Conservation (phyloP, 805 yeast genomes). For the Peterozyma toletana region DNA sequence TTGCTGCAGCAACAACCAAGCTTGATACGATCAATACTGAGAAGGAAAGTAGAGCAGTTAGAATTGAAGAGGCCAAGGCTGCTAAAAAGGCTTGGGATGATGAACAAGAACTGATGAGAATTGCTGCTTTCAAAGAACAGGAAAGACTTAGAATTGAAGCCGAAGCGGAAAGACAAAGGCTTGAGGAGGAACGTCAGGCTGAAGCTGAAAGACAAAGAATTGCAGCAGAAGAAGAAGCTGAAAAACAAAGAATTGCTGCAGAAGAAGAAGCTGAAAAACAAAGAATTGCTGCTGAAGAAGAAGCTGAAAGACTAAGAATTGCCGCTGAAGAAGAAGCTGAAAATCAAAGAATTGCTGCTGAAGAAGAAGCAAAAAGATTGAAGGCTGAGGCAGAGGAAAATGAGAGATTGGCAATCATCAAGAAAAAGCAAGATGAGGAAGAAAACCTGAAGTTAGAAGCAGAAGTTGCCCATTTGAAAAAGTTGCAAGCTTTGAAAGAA, state of each 20-base stretch:
- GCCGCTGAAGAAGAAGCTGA: constrained; percentile 11
- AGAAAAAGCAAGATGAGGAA: constrained; percentile 20
- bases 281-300: constrained; percentile 16
- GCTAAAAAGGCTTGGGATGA: constrained; percentile 34
- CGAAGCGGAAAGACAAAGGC: constrained; percentile 28
- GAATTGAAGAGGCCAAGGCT: constrained; percentile 34
- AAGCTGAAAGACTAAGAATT: constrained; percentile 12
- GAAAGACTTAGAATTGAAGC: constrained; percentile 32
- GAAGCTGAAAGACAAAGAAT: constrained; percentile 25
- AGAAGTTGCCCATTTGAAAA: constrained; percentile 32
- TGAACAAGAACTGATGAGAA: constrained; percentile 36
- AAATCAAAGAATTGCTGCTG: constrained; percentile 11
- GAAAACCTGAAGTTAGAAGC: constrained; percentile 29
- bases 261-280: constrained; percentile 14
- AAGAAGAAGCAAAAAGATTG: constrained; percentile 12
- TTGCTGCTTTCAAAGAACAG: constrained; percentile 37
- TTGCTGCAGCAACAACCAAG: constrained; percentile 38
- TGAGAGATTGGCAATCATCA: too few relatives aligned
- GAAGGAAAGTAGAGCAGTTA: constrained; percentile 25
- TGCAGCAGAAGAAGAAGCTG: constrained; percentile 17
- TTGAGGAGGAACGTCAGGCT: constrained; percentile 31
- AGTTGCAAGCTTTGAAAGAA: constrained; percentile 28
- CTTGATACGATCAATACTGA: constrained; percentile 29
- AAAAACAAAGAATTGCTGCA: constrained; percentile 3
- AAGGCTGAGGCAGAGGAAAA: constrained; percentile 15